These are phyloP conservation scores for Detonula confervacea DNA, from an alignment of 352 stramenopile genomes.

Conservation along the genomic window DNA sequence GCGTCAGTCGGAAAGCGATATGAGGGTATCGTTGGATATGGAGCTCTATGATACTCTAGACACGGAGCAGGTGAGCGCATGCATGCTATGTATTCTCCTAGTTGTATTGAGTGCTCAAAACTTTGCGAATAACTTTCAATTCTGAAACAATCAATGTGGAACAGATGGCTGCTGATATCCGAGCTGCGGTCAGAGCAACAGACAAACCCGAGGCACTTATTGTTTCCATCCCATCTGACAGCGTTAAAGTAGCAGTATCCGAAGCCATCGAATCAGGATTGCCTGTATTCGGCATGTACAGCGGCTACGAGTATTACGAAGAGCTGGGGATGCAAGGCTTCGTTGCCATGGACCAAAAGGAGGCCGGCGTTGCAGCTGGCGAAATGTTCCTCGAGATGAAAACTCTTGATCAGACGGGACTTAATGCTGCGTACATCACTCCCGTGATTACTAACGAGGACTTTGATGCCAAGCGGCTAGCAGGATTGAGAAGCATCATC, in stretches of 20 bases:
- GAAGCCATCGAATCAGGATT: slow-evolving; percentile 6
- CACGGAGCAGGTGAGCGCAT: no score
- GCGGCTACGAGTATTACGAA: slow-evolving; percentile 14
- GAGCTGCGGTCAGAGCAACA: not conserved
- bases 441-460: not conserved
- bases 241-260: slow-evolving; percentile 31
- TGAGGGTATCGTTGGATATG: slow-evolving; percentile 34
- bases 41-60: no score
- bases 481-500: no score
- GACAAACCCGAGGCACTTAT: slow-evolving; percentile 28
- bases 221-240: slow-evolving; percentile 30
- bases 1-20: slow-evolving; percentile 38
- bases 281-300: slow-evolving; percentile 26
- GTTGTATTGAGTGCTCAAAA: not conserved
- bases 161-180: slow-evolving; percentile 14
- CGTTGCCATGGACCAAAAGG: no score
- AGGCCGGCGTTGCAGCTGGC: not conserved
- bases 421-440: no score
- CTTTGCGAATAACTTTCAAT: no score
- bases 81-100: no score
- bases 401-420: no score
- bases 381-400: slow-evolving; percentile 17
- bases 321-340: no score
- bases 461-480: no score
- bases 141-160: no score